A percentile compares a stretch with the other conserved stretches of the same genome.
Conservation (phyloP, 2,329 filamentous ascomycete species). For the Nemania abortiva region DNA sequence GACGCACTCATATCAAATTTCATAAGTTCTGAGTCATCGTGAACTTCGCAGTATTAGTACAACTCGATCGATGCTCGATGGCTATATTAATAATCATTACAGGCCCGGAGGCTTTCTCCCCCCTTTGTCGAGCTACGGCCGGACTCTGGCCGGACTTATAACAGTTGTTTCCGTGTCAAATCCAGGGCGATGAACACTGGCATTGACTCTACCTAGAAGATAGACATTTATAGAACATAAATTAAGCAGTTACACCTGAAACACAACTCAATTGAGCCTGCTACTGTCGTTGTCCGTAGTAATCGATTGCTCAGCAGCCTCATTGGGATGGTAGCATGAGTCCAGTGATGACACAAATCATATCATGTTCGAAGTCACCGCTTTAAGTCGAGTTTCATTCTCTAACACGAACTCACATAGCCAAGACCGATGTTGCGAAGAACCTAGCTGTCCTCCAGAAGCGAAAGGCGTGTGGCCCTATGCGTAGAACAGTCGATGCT, state of each 20-base stretch:
- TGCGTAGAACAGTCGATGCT: not conserved
- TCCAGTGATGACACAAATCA: no score
- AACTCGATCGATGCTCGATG: not conserved
- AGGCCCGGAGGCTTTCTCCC: slow-evolving; percentile 33
- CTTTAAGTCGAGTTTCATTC: no score
- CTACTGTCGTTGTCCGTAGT: not conserved
- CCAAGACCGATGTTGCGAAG: not conserved
- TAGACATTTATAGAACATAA: not conserved
- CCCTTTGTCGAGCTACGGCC: not conserved
- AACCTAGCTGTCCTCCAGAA: not conserved
- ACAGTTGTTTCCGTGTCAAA: not conserved
- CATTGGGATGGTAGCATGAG: no score
- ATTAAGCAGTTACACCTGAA: not conserved
- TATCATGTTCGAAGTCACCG: no score
- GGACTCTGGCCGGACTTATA: not conserved
- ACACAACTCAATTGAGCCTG: not conserved
- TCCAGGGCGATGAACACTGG: not conserved
- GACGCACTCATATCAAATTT: not conserved
- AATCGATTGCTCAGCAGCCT: not conserved
- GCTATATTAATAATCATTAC: not conserved
- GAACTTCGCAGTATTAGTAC: not conserved
- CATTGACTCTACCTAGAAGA: not conserved
- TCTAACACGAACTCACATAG: not conserved
- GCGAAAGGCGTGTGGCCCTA: not conserved
- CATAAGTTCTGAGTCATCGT: not conserved